phyloP scores from a whole-genome alignment of 1,284 basidiomycete genomes.

The Malassezia psittaci region DNA sequence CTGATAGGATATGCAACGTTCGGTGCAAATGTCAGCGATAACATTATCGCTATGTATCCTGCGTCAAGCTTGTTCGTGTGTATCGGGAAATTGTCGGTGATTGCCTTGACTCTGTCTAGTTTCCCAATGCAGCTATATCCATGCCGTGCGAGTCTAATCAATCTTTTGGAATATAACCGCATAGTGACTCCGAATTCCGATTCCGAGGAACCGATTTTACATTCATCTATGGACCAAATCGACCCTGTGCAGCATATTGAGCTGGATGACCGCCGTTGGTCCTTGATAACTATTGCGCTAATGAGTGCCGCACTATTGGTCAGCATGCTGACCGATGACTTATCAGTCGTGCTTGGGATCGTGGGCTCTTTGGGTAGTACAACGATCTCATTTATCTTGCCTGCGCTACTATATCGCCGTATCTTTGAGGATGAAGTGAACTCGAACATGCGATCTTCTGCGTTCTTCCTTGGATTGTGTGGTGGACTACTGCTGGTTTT shows the following conservation, averaged over 20 bases:
- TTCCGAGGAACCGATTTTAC: neutral
- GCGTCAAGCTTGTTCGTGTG: slow-evolving; percentile 86
- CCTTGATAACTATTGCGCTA: slow-evolving; percentile 31
- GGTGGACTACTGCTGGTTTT: slow-evolving; percentile 8
- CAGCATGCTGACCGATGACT: slow-evolving; percentile 38
- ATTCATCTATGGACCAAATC: neutral
- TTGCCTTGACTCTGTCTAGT: slow-evolving; percentile 57
- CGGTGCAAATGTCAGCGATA: slow-evolving; percentile 57
- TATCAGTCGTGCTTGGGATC: slow-evolving; percentile 57
- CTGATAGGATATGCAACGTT: slow-evolving; percentile 86
- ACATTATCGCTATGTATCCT: slow-evolving; percentile 57
- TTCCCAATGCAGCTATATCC: slow-evolving; percentile 58
- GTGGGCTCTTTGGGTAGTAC: slow-evolving; percentile 95
- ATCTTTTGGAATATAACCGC: neutral
- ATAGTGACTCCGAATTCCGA: neutral
- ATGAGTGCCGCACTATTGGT: slow-evolving; percentile 34
- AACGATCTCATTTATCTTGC: slow-evolving; percentile 79
- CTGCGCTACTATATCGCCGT: slow-evolving; percentile 5
- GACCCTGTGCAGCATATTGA: neutral
- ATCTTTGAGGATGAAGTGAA: neutral
- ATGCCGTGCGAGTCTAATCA: slow-evolving; percentile 67
- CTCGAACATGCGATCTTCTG: neutral
- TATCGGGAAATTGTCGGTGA: slow-evolving; percentile 82
- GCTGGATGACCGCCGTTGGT: slow-evolving; percentile 14
- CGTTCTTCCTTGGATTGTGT: neutral